A percentile compares a stretch with the other conserved stretches of the same genome.
Conservation (phyloP, 129 eudicot genomes). For the carrot (Daucus carota) region DNA sequence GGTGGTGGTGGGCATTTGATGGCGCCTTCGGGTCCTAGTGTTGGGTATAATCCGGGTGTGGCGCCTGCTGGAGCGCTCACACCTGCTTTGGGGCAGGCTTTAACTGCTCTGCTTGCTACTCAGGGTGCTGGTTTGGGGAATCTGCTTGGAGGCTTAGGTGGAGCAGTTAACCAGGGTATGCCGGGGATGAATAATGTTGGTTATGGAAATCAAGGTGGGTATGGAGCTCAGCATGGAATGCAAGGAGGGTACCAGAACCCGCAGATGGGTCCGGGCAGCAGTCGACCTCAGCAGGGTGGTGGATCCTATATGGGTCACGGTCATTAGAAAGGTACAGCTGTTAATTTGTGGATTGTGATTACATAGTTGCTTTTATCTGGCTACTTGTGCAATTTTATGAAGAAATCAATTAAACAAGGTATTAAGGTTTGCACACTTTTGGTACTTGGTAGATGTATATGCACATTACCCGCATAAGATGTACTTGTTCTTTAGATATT, state of each 20-base stretch:
- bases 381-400: not conserved
- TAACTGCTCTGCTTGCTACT: constrained; percentile 66
- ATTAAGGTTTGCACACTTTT: not conserved
- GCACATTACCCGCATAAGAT: not conserved
- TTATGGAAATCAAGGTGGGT: constrained; percentile 59
- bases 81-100: constrained; percentile 91
- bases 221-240: constrained; percentile 58
- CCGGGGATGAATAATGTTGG: constrained; percentile 45
- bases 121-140: constrained; percentile 89
- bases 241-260: constrained; percentile 75
- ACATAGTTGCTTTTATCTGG: not conserved
- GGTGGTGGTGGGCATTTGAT: constrained; percentile 65
- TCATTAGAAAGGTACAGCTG: constrained; percentile 44
- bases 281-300: constrained; percentile 71
- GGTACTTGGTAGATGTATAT: not conserved
- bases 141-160: constrained; percentile 74
- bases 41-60: constrained; percentile 50
- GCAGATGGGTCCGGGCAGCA: constrained; percentile 82
- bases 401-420: not conserved
- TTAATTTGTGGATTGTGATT: not conserved
- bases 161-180: constrained; percentile 57
- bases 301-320: constrained; percentile 79
- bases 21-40: constrained; percentile 55
- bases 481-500: not conserved
- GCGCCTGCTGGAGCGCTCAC: constrained; percentile 43